A percentile compares a stretch with the other conserved stretches of the same genome.
phyloP scores from a whole-genome alignment of 1,284 basidiomycete species.

The Sanguinoderma infundibulare region DNA sequence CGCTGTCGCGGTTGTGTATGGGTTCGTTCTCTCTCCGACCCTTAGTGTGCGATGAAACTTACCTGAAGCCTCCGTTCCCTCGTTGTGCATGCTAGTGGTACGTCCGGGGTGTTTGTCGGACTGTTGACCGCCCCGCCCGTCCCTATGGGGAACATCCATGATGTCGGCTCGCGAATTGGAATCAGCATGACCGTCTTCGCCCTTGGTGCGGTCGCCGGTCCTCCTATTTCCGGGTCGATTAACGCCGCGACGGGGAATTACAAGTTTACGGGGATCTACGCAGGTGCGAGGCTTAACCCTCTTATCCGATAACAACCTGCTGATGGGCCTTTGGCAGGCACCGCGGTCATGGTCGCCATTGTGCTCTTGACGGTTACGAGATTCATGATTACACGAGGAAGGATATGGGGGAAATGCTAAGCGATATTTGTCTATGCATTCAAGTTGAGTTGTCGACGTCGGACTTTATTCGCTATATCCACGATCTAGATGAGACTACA shows the following conservation, averaged over 20 bases:
- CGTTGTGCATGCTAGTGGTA: conserved; percentile 49
- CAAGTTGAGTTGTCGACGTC: too few species aligned
- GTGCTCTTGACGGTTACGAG: conserved; percentile 17
- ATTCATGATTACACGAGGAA: conserved; percentile 6
- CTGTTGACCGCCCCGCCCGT: conserved; percentile 59
- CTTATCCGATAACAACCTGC: not conserved
- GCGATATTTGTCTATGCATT: not conserved
- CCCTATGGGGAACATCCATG: conserved; percentile 56
- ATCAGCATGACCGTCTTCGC: conserved; percentile 57
- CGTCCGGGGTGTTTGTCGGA: conserved; percentile 58
- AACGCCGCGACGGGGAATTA: conserved; percentile 47
- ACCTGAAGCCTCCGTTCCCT: not conserved
- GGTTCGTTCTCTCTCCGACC: conserved; percentile 40
- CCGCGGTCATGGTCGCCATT: conserved; percentile 18
- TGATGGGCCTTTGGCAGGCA: not conserved
- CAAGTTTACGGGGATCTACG: conserved; percentile 57
- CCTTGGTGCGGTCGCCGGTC: conserved; percentile 52
- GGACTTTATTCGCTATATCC: too few species aligned
- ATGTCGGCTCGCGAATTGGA: conserved; percentile 62
- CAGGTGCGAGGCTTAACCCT: not conserved
- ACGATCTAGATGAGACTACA: too few species aligned
- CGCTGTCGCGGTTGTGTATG: conserved; percentile 54
- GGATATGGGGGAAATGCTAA: conserved; percentile 14
- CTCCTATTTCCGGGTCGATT: conserved; percentile 65
- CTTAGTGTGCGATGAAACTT: not conserved